Conservation (phyloP, 2,329 filamentous ascomycete genomes). For the Fusarium xyrophilum region DNA sequence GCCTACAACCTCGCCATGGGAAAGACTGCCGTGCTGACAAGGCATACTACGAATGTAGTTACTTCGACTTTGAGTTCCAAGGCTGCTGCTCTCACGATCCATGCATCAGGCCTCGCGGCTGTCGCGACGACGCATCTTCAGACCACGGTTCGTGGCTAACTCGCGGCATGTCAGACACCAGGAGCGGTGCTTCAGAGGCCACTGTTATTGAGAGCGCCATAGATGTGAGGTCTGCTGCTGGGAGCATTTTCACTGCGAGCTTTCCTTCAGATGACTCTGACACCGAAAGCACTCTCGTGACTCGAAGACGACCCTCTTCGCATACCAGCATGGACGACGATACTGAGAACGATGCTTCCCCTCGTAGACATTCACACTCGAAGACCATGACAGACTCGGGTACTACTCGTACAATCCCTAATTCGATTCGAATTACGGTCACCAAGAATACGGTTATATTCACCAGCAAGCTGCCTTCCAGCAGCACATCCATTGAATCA, state of each 20-base stretch:
- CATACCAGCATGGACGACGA: slow-evolving; percentile 1
- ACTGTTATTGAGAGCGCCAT: neutral
- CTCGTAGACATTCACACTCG: slow-evolving; percentile 2
- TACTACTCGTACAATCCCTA: slow-evolving; percentile 48
- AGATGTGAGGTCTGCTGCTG: neutral
- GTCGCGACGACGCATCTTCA: neutral
- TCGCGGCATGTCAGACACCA: slow-evolving; percentile 1
- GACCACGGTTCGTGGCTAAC: neutral
- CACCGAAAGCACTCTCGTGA: neutral
- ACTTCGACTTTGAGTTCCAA: slow-evolving; percentile 43
- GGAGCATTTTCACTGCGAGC: neutral
- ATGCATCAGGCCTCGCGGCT: slow-evolving; percentile 44
- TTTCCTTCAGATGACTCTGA: neutral
- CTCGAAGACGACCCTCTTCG: neutral
- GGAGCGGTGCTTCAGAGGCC: neutral
- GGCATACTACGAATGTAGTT: slow-evolving; percentile 49
- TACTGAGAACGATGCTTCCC: neutral
- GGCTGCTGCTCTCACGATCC: slow-evolving; percentile 57
- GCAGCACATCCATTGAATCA: slow-evolving; percentile 8
- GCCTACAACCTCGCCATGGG: slow-evolving; percentile 5
- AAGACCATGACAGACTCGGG: slow-evolving; percentile 48
- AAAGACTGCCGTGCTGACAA: slow-evolving; percentile 42
- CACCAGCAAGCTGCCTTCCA: slow-evolving; percentile 37
- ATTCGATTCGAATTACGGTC: slow-evolving; percentile 45
- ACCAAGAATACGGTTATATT: slow-evolving; percentile 47